phyloP scores from a whole-genome alignment of 164 flowering plant genomes.

The Macadamia integrifolia region DNA sequence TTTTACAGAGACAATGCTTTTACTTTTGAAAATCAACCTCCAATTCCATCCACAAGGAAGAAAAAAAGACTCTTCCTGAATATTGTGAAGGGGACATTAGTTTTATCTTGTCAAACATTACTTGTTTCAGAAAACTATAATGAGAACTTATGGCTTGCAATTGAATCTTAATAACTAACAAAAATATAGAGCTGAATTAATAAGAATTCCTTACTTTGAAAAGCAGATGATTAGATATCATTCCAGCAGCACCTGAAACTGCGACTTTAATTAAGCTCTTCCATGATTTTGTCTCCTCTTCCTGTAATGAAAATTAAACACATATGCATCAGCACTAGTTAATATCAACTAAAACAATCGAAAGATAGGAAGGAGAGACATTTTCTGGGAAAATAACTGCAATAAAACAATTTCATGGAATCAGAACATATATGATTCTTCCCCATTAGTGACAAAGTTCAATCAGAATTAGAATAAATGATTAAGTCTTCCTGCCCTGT shows the following conservation, averaged over 20 bases:
- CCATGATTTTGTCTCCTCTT: slow-evolving; percentile 91
- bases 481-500: neutral
- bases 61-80: too few relatives aligned
- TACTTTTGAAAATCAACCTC: too few relatives aligned
- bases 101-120: too few relatives aligned
- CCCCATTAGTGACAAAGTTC: too few relatives aligned
- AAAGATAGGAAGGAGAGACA: neutral
- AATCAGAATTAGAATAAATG: neutral
- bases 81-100: too few relatives aligned
- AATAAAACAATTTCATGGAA: neutral
- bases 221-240: slow-evolving; percentile 94
- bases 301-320: slow-evolving; percentile 36
- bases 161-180: too few relatives aligned
- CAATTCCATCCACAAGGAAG: too few relatives aligned
- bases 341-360: neutral
- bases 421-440: neutral
- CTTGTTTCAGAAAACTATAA: too few relatives aligned
- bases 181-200: too few relatives aligned
- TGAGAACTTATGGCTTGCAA: too few relatives aligned
- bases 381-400: neutral
- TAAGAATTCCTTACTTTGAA: slow-evolving; percentile 59
- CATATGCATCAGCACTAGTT: neutral
- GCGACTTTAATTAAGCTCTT: slow-evolving; percentile 74
- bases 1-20: too few relatives aligned
- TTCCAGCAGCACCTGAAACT: slow-evolving; percentile 98